These are phyloP conservation scores for Paraphoma chrysanthemicola DNA, from an alignment of 2,329 filamentous ascomycete species.

Conservation along the genomic window DNA sequence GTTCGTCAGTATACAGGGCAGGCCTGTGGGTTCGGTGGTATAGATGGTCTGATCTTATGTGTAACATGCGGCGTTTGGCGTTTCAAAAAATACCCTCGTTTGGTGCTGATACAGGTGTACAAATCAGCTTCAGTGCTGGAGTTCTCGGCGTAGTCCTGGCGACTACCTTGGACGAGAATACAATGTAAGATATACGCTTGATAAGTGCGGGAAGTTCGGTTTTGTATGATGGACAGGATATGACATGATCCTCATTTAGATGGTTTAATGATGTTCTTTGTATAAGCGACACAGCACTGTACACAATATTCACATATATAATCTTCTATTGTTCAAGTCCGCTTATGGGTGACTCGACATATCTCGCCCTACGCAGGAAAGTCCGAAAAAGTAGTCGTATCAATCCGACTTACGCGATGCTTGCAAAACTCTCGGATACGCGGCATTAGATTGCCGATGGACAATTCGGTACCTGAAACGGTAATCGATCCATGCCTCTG, in stretches of 20 bases:
- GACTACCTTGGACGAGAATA: not conserved
- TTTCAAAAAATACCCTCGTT: not conserved
- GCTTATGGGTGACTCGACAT: no score
- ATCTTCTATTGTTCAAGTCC: no score
- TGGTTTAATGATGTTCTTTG: no score
- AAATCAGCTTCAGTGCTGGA: not conserved
- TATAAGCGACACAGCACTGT: no score
- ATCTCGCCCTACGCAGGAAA: no score
- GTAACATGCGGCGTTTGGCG: not conserved
- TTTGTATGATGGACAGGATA: not conserved
- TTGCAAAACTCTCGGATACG: no score
- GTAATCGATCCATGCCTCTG: no score
- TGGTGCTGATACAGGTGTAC: not conserved
- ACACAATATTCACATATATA: no score
- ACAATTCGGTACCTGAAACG: no score
- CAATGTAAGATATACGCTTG: not conserved
- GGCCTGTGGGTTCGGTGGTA: not conserved
- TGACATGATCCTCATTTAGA: not conserved
- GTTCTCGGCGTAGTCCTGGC: not conserved
- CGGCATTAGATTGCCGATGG: no score
- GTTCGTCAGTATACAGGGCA: slow-evolving; percentile 16
- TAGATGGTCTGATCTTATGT: not conserved
- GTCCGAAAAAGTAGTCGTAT: no score
- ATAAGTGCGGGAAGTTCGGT: not conserved
- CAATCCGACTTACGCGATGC: no score